Conservation (phyloP, 2,329 filamentous ascomycete genomes). For the Arthrinium puccinioides region DNA sequence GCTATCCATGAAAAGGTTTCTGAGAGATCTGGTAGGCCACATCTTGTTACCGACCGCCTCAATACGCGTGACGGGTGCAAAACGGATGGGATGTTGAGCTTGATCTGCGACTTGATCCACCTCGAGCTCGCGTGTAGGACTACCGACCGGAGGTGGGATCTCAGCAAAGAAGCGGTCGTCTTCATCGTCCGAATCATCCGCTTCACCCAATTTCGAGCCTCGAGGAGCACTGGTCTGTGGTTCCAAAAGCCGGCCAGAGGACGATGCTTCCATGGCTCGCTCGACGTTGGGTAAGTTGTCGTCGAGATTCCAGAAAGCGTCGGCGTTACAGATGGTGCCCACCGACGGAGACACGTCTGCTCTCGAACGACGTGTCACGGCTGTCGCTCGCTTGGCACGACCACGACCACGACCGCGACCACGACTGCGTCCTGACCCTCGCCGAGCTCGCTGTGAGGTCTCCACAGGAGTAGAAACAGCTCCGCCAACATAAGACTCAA, state of each 20-base stretch:
- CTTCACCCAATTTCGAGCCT: neutral
- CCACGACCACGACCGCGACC: neutral
- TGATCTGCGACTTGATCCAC: neutral
- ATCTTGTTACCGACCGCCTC: constrained; percentile 1
- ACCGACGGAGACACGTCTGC: too few species aligned
- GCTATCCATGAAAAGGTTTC: neutral
- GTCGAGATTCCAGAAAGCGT: neutral
- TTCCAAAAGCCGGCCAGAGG: neutral
- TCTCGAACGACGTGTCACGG: too few species aligned
- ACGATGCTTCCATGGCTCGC: neutral
- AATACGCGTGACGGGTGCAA: neutral
- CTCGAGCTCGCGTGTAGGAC: neutral
- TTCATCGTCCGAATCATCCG: neutral
- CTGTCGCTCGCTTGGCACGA: too few species aligned
- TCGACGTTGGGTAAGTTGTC: constrained; percentile 1
- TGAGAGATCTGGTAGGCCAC: constrained; percentile 4
- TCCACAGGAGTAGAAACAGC: too few species aligned
- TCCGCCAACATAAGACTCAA: too few species aligned
- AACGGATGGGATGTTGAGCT: neutral
- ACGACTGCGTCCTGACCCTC: too few species aligned
- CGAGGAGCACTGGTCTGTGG: neutral
- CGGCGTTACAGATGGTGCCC: neutral
- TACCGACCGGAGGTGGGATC: neutral
- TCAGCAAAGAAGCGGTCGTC: neutral
- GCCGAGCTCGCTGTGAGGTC: too few species aligned